Base-by-base conservation (phyloP, 306 rosid genomes). In the Castanopsis chinensis region DNA sequence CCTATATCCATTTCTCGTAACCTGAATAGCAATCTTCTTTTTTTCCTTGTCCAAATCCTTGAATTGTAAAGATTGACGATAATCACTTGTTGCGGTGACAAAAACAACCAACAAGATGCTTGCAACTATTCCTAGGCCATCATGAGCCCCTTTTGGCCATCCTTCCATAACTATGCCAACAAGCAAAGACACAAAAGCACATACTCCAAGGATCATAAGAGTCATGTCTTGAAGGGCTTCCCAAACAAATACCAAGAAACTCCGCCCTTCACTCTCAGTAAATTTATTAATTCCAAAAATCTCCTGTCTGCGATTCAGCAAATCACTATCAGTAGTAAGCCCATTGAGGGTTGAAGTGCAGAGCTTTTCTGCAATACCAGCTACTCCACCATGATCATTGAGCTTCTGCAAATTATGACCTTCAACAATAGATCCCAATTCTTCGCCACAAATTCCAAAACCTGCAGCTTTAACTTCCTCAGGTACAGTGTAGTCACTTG, bases 211-310 rank as follows among this genome's bases (percentile, higher is more conserved):
- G 72, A 94, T 91, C 97, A 92, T 92, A 56, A 94, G 97, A 79
- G 99, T 92, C 99, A 91, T 90, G 88, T 92, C 99, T 28, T 94
- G 97, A 77, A 94, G 94, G 70, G 99, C 97, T 90, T 94, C 99
- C 97, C 97, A 92, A 83, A 92, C 97, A 83, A 94, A 94, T 78
- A 94, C 73, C 86, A 86, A 92, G 88, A 94, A 92, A 80, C 99
- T 88, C 78, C 85, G 79, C 17, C 37, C 79, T 79, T 78, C 86
- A 52, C 90, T 89, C 88, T 94, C 99, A 10, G 91, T 76, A 76
- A 94, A 94, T 80, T 90, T 92, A 68, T 94, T 94, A 72, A 92
- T 83, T 78, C 99, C 99, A 77, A 79, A 94, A 35, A 91, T 49
- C 74, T 84, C 78, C 68, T 80, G 88, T 87, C 97, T 90, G 67